Evolutionary conservation across 495 filamentous ascomycete species (phyloP).

Genomic region (Pyrenula aspistea): DNA sequence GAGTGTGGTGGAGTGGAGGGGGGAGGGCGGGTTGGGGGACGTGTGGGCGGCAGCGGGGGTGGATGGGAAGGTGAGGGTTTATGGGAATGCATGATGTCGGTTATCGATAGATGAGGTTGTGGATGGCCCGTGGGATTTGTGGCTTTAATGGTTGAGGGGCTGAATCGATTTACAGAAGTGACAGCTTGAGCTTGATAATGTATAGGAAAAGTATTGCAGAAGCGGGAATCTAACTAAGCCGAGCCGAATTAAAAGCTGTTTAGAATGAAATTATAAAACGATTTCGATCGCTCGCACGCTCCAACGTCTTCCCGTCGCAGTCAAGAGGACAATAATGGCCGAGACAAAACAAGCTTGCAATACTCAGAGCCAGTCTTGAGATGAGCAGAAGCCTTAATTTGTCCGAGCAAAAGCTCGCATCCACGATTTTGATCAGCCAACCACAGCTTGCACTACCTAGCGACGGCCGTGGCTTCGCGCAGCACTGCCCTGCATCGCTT

Average conservation of each 20-base stretch:
- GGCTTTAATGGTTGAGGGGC: too few relatives aligned
- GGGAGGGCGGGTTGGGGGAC: background rate
- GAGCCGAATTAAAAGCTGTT: background rate
- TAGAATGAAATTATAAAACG: background rate
- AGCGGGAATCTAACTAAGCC: background rate
- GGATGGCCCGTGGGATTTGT: too few relatives aligned
- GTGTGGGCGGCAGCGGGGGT: background rate
- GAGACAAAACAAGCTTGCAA: background rate
- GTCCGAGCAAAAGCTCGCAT: background rate
- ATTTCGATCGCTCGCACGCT: background rate
- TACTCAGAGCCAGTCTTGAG: too few relatives aligned
- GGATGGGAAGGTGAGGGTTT: background rate
- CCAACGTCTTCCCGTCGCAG: background rate
- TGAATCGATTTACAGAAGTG: too few relatives aligned
- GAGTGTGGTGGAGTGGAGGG: background rate
- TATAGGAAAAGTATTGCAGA: too few relatives aligned
- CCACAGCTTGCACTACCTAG: constrained; percentile 32
- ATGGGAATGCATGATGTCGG: background rate
- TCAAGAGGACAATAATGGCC: background rate
- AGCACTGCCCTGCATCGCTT: constrained; percentile 82
- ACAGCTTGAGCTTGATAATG: too few relatives aligned
- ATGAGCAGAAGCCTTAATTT: background rate
- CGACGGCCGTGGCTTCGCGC: constrained; percentile 93
- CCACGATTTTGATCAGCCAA: background rate
- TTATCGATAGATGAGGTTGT: too few relatives aligned